Conservation (phyloP, 176 grass and related monocot genomes). For the Puya raimondii region DNA sequence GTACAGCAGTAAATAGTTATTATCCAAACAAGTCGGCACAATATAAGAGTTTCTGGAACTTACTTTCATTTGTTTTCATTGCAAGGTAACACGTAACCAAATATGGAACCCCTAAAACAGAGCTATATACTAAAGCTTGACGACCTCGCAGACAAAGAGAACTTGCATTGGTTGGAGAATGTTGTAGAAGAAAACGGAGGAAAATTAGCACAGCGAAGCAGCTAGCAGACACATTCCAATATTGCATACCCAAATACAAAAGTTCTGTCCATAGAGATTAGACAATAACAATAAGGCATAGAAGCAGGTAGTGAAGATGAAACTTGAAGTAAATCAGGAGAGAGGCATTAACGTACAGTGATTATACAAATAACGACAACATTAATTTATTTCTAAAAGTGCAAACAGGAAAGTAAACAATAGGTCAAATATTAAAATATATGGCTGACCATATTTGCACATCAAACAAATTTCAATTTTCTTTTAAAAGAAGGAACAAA, state of each 20-base stretch:
- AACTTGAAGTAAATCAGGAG: background rate
- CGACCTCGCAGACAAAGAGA: constrained; percentile 14
- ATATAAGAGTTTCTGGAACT: constrained; percentile 9
- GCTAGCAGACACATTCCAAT: constrained; percentile 60
- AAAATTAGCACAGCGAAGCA: constrained; percentile 63
- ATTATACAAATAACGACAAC: background rate
- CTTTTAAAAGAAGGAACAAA: no score
- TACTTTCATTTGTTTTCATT: constrained; percentile 55
- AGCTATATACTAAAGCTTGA: constrained; percentile 31
- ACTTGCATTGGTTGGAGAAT: constrained; percentile 24
- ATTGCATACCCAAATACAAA: constrained; percentile 63
- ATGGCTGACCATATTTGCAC: background rate
- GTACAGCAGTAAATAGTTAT: no score
- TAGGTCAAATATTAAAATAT: no score
- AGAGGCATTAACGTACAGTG: background rate
- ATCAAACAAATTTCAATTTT: background rate
- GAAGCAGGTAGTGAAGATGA: background rate
- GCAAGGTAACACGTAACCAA: constrained; percentile 24
- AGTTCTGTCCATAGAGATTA: constrained; percentile 41
- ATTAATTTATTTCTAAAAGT: background rate
- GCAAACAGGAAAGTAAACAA: background rate
- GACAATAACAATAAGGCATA: background rate
- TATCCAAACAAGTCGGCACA: background rate
- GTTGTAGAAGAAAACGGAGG: constrained; percentile 44
- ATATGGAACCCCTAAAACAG: constrained; percentile 28